Base-by-base conservation (phyloP, 73 alveolate genomes). In the Effrenium voratum region DNA sequence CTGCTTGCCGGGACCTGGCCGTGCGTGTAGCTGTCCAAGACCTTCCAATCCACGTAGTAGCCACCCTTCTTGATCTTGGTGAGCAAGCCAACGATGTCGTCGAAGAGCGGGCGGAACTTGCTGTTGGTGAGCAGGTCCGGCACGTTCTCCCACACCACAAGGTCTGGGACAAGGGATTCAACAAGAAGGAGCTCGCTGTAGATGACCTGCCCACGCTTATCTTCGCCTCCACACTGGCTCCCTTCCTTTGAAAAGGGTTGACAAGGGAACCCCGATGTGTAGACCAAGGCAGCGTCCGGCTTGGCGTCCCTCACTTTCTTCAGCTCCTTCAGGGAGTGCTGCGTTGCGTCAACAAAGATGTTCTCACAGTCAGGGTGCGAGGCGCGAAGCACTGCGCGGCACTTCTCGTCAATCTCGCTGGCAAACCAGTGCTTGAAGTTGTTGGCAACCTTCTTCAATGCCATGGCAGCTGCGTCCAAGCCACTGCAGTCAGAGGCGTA, bases 251-350 rank as follows among this genome's bases (percentile, higher is more conserved):
- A 2, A 32, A 32, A 87, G 0, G 95, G 86, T 85, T 63, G 86
- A 52, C 95, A 87, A 1, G 95, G 95, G 28, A 63, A 87, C 30
- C 95, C 95, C 2, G 95, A n/a, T 22, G 73, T 63, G 72, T 87
- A 87, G 0, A 66, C 30, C 52, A 87, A 3, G 3, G 5, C 3
- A 15, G 34, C 72, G 2, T 22, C 22, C 16, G 59, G 70, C 30
- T 66, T 16, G 1, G 41, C 43, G 40, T 30, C 26, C 38, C 44
- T 24, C 72, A 38, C 75, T 1, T 52, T 43, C 40, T 0, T 26
- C 72, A 87, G 50, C 10, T 5, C 50, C 8, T 32, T 43, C 40
- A 34, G 30, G 50, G 36, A 26, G 19, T 72, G 68, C 52, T 41
- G 8, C 26, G 28, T 3, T 6, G 26, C 2, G 46, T 87, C 85